Evolutionary conservation across 495 filamentous ascomycete species (phyloP), one percentile per base, ranked within the genome.

Genomic region (Penicillium silybi): DNA sequence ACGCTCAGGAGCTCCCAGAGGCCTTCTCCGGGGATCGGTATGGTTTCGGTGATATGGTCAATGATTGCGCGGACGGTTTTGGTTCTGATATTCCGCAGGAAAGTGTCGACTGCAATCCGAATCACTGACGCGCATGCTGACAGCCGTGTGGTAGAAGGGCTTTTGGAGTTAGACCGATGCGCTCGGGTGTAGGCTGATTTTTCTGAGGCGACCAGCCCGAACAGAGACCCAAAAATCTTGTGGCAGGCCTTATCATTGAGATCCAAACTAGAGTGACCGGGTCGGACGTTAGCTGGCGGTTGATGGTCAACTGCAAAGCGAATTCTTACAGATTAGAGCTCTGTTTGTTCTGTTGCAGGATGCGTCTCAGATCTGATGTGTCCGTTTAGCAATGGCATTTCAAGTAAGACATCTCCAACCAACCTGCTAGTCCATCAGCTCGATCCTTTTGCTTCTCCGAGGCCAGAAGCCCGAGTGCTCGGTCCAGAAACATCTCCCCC

Each of bases 211-310:
- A 83, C 70, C 54, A 81, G 84, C 34, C 77, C 73, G 61, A 97
- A 97, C 15, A 98, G 69, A 0, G 82, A 80, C 60, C 97, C 90
- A 54, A 86, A 90, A 23, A 97, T 83, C 42, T 79, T 80, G 59
- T 95, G 88, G 59, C 86, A 95, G 16, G 79, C 80, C 57, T 87
- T 88, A 63, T 96, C 90, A 43, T 79, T 83, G 46, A 90, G 70
- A 15, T 64, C 56, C 41, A 74, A 69, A 32, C 78, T 82, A 55
- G 10, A 61, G 29, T 54, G 64, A 41, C 50, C 13, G 17, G 29
- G 66, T 42, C 69, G 55, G 38, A 34, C 18, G 42, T 51, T 47
- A 58, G 50, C 43, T 42, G 23, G 38, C 20, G 38, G 20, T 20
- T 50, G 47, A 32, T 25, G 50, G 32, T 37, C 22, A 26, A 11